phyloP scores from a whole-genome alignment of 352 stramenopile genomes.

The Phytophthora citrophthora region DNA sequence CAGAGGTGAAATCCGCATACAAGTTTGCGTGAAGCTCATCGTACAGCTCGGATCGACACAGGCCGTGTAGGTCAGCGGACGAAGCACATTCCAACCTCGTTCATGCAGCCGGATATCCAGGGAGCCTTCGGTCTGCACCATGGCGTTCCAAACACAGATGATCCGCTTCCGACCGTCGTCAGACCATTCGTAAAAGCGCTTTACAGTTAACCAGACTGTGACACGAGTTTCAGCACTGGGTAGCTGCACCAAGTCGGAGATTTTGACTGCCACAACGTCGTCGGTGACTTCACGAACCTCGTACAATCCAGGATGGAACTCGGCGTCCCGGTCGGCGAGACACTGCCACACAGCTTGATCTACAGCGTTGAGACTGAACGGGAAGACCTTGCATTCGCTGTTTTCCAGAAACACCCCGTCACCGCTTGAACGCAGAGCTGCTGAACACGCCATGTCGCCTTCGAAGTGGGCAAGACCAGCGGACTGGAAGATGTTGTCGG shows the following conservation, averaged over 20 bases:
- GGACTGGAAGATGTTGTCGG: slow-evolving; percentile 30
- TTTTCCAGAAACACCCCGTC: slow-evolving; percentile 40
- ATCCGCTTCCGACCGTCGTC: slow-evolving; percentile 23
- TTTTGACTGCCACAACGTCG: slow-evolving; percentile 32
- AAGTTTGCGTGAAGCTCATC: slow-evolving; percentile 41
- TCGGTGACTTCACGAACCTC: slow-evolving; percentile 20
- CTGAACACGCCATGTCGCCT: slow-evolving; percentile 29
- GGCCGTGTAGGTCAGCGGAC: slow-evolving; percentile 23
- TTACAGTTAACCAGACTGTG: slow-evolving; percentile 35
- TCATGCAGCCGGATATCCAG: slow-evolving; percentile 40
- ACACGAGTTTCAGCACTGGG: slow-evolving; percentile 31
- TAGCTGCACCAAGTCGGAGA: slow-evolving; percentile 28
- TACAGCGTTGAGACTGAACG: slow-evolving; percentile 36
- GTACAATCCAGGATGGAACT: slow-evolving; percentile 30
- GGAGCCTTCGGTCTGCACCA: slow-evolving; percentile 38
- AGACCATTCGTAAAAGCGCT: slow-evolving; percentile 17
- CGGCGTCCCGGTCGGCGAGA: slow-evolving; percentile 17
- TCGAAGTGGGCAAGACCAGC: slow-evolving; percentile 33
- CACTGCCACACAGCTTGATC: slow-evolving; percentile 39
- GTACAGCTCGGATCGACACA: slow-evolving; percentile 14
- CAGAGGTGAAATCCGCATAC: slow-evolving; percentile 29
- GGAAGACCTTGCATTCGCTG: slow-evolving; percentile 40
- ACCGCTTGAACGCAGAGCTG: slow-evolving; percentile 2
- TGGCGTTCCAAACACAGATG: slow-evolving; percentile 40
- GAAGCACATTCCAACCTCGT: slow-evolving; percentile 38